Conservation (phyloP, 108 stramenopile species). For the Licmophora abbreviata region DNA sequence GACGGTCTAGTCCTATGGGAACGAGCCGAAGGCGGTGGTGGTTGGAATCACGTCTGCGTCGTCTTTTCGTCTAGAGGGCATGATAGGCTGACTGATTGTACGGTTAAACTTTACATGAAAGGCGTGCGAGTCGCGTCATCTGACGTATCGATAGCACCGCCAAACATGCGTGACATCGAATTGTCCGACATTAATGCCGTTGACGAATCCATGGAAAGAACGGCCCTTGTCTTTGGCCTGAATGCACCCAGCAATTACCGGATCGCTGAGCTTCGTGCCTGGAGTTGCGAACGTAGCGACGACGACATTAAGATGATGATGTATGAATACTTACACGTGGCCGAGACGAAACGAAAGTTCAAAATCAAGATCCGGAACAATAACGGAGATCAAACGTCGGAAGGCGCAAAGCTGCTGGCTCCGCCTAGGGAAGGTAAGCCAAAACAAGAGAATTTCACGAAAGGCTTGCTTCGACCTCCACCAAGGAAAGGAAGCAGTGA, state of each 20-base stretch:
- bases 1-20: constrained; percentile 42
- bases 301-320: constrained; percentile 78
- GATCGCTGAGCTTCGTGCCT: constrained; percentile 76
- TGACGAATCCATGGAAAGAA: constrained; percentile 57
- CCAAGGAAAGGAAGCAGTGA: not conserved
- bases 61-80: constrained; percentile 33
- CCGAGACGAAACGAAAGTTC: constrained; percentile 76
- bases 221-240: constrained; percentile 64
- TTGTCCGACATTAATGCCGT: constrained; percentile 36
- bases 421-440: constrained; percentile 24
- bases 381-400: constrained; percentile 10
- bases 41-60: constrained; percentile 84
- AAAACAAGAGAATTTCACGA: no score
- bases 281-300: constrained; percentile 62
- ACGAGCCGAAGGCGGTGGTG: constrained; percentile 40
- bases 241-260: constrained; percentile 52
- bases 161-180: constrained; percentile 36
- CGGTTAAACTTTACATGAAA: constrained; percentile 48
- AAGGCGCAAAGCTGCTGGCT: constrained; percentile 16
- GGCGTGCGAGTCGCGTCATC: constrained; percentile 30
- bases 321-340: constrained; percentile 70
- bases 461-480: constrained; percentile 7
- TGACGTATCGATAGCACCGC: constrained; percentile 23
- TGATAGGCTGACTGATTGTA: constrained; percentile 26
- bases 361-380: constrained; percentile 73